Base-by-base conservation (phyloP, 2,329 filamentous ascomycete genomes). In the Microsporum canis region DNA sequence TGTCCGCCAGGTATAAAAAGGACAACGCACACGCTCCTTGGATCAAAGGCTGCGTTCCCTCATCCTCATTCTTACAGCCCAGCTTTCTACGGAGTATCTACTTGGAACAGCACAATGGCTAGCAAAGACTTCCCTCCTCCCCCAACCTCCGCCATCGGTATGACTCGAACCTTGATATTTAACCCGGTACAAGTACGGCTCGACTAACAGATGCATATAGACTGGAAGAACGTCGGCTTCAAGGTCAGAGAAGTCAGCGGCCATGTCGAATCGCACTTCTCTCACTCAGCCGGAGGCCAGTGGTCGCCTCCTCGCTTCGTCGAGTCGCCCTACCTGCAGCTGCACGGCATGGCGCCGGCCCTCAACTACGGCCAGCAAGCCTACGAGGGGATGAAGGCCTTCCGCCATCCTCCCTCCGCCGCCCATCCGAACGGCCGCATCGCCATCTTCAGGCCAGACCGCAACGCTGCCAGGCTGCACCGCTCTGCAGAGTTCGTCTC, bases 331-430 rank as follows among this genome's bases (percentile, higher is more conserved):
- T 91, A 82, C 78, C 84, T 97, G 68, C 86, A 86, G 66, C 85
- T 97, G 71, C 92, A 97, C 76, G 94, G 92, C 74, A 94, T 99
- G 89, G 87, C 91, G 0, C 91, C 94, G 0, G 92, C 85, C 49
- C 84, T 97, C 66, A 99, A 99, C 81, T 99, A 99, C 75, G 91
- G 92, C 62, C 91, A 96, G 72, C 94, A 97, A 78, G 92, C 90
- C 69, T 99, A 95, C 79, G 94, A 99, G 74, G 94, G 94, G n/a
- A 85, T 97, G 73, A 97, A 97, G 76, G 91, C 92, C 60, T 96
- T 96, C 82, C 90, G 92, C 65, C 71, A 73, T 60, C 79, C 81
- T 1, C 88, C 90, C 17, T 61, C 63, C 23, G 41, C 59, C 8
- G 51, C 61, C 14, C 57, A 61, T n/a, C 62, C 82, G 62, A 84